phyloP scores from a whole-genome alignment of 225 moss, liverwort and hornwort species.

The Marchantia paleacea region DNA sequence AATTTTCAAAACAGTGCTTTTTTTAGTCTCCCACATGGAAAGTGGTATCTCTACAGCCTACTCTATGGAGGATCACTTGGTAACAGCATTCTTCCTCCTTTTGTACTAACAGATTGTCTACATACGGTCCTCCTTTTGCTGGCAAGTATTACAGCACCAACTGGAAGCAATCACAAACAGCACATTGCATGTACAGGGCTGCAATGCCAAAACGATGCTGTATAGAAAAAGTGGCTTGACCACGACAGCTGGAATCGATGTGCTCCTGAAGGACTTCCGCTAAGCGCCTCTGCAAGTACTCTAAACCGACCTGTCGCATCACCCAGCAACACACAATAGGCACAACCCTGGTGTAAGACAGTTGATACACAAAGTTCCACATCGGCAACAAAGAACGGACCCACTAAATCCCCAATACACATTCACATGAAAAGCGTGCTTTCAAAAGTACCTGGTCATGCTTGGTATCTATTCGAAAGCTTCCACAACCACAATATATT shows the following conservation, averaged over 20 bases:
- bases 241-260: conserved; percentile 58
- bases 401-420: not conserved
- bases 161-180: conserved; percentile 70
- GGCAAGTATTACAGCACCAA: conserved; percentile 61
- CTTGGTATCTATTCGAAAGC: conserved; percentile 78
- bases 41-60: not conserved
- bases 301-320: conserved; percentile 68
- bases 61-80: not conserved
- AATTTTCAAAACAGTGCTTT: not conserved
- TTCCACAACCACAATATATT: conserved; percentile 75
- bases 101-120: not conserved
- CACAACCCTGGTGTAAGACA: not conserved
- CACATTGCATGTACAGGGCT: conserved; percentile 85
- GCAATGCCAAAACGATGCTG: conserved; percentile 73
- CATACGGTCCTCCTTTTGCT: not conserved
- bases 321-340: not conserved
- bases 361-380: not conserved
- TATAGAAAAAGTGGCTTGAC: conserved; percentile 63
- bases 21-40: not conserved
- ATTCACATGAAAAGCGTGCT: not conserved
- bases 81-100: too few species aligned
- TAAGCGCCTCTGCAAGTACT: conserved; percentile 63
- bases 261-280: conserved; percentile 82
- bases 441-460: conserved; percentile 62
- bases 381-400: not conserved